Conservation (phyloP, 1,139 yeast genomes). For the Saccharomycopsis hybrid region DNA sequence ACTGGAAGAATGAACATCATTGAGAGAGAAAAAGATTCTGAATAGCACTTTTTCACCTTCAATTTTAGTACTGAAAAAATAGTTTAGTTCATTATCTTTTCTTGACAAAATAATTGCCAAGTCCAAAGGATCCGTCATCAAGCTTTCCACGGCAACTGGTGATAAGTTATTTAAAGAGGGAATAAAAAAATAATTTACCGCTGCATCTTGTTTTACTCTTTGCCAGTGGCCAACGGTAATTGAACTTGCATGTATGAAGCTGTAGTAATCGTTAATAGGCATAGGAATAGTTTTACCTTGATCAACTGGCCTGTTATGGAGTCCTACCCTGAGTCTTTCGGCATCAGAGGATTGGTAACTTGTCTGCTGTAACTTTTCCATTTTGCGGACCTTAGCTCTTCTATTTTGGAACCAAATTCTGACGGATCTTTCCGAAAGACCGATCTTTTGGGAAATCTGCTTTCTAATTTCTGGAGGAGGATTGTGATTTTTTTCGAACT, state of each 20-base stretch:
- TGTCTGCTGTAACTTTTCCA: not conserved
- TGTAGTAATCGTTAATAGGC: slow-evolving; percentile 58
- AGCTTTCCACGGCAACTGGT: slow-evolving; percentile 54
- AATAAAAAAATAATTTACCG: slow-evolving; percentile 12
- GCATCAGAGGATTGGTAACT: no score
- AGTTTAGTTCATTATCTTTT: slow-evolving; percentile 64
- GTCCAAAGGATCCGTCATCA: slow-evolving; percentile 60
- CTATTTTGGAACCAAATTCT: slow-evolving; percentile 94
- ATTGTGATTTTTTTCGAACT: slow-evolving; percentile 67
- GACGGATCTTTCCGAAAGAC: slow-evolving; percentile 87
- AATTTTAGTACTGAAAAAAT: slow-evolving; percentile 65
- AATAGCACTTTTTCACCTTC: slow-evolving; percentile 62
- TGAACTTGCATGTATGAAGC: slow-evolving; percentile 59
- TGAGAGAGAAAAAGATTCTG: slow-evolving; percentile 59
- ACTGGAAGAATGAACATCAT: slow-evolving; percentile 33
- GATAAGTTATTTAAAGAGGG: slow-evolving; percentile 37
- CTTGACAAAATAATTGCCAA: slow-evolving; percentile 59
- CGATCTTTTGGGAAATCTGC: slow-evolving; percentile 65
- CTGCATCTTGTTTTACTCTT: slow-evolving; percentile 49
- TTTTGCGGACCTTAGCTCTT: slow-evolving; percentile 69
- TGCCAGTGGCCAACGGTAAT: slow-evolving; percentile 78
- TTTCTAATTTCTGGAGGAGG: slow-evolving; percentile 65
- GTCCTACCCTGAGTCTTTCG: not conserved
- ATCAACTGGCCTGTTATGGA: slow-evolving; percentile 20
- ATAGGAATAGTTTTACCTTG: slow-evolving; percentile 39